Evolutionary conservation across 768 basidiomycete genomes (phyloP).

Genomic region (Leccinum longicurvipes): DNA sequence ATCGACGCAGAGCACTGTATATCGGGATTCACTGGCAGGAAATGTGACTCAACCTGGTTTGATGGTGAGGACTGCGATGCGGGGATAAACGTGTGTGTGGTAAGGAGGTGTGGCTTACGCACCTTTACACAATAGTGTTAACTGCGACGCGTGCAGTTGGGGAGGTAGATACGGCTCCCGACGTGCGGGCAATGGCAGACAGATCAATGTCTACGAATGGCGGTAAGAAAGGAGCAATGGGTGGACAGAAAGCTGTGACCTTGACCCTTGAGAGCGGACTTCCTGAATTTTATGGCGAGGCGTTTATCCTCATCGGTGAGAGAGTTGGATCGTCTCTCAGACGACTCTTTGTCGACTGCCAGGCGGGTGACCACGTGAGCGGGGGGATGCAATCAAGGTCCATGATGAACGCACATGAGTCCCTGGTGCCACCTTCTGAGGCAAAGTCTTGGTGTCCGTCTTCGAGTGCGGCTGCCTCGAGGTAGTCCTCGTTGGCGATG

Average conservation of each 20-base stretch:
- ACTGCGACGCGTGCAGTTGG: slow-evolving; percentile 30
- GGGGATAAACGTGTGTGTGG: neutral
- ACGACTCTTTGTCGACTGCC: slow-evolving; percentile 27
- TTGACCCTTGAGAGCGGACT: slow-evolving; percentile 63
- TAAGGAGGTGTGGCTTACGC: neutral
- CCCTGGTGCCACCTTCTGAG: slow-evolving; percentile 23
- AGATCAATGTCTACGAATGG: slow-evolving; percentile 49
- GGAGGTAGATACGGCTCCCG: slow-evolving; percentile 62
- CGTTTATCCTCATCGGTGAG: slow-evolving; percentile 64
- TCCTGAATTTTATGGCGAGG: slow-evolving; percentile 65
- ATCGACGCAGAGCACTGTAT: slow-evolving; percentile 4
- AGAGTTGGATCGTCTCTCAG: slow-evolving; percentile 39
- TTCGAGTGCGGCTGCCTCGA: slow-evolving; percentile 53
- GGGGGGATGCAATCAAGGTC: neutral
- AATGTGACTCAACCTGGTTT: neutral
- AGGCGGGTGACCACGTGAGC: slow-evolving; percentile 4
- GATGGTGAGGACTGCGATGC: neutral
- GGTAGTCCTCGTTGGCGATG: slow-evolving; percentile 56
- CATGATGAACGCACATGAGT: slow-evolving; percentile 17
- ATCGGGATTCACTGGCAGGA: slow-evolving; percentile 3
- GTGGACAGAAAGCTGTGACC: slow-evolving; percentile 31
- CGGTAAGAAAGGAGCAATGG: slow-evolving; percentile 1
- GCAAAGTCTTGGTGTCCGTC: slow-evolving; percentile 55
- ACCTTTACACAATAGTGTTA: slow-evolving; percentile 20
- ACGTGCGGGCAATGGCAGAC: slow-evolving; percentile 78